Percentiles rank a stretch among this genome's conserved stretches.
Conservation (phyloP, 75 land plant genomes). For the Larix kaempferi region DNA sequence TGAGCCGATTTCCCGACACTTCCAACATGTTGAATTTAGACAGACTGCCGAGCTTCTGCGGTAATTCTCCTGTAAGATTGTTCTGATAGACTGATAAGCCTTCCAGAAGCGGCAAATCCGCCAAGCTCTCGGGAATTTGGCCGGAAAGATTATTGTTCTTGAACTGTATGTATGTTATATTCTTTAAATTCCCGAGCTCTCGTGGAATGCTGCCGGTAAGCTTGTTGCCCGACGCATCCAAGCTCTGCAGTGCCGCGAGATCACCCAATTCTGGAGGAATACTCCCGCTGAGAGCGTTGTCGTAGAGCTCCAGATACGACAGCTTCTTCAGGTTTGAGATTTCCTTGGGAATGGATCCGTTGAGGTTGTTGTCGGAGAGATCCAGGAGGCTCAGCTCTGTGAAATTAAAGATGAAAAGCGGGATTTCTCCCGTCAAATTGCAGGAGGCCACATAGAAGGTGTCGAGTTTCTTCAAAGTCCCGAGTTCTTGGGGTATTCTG, state of each 20-base stretch:
- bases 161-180: slow-evolving; percentile 55
- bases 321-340: slow-evolving; percentile 17
- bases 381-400: slow-evolving; percentile 9
- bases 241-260: slow-evolving; percentile 28
- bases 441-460: slow-evolving; percentile 9
- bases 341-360: slow-evolving; percentile 14
- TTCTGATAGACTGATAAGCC: slow-evolving; percentile 63
- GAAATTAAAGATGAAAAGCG: slow-evolving; percentile 16
- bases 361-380: slow-evolving; percentile 15
- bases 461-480: not conserved
- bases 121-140: slow-evolving; percentile 59
- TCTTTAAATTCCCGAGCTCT: slow-evolving; percentile 32
- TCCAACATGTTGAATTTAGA: slow-evolving; percentile 42
- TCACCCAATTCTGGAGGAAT: slow-evolving; percentile 21
- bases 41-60: slow-evolving; percentile 61
- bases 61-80: slow-evolving; percentile 62
- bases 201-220: slow-evolving; percentile 46
- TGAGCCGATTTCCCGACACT: slow-evolving; percentile 5
- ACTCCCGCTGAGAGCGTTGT: slow-evolving; percentile 15
- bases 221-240: slow-evolving; percentile 69
- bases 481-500: slow-evolving; percentile 1
- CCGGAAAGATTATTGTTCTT: slow-evolving; percentile 80
- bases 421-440: slow-evolving; percentile 1
- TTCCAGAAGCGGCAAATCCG: slow-evolving; percentile 33
- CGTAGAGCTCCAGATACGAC: slow-evolving; percentile 19